Conservation (phyloP, 2,329 filamentous ascomycete genomes). For the Epichloe bromicola region DNA sequence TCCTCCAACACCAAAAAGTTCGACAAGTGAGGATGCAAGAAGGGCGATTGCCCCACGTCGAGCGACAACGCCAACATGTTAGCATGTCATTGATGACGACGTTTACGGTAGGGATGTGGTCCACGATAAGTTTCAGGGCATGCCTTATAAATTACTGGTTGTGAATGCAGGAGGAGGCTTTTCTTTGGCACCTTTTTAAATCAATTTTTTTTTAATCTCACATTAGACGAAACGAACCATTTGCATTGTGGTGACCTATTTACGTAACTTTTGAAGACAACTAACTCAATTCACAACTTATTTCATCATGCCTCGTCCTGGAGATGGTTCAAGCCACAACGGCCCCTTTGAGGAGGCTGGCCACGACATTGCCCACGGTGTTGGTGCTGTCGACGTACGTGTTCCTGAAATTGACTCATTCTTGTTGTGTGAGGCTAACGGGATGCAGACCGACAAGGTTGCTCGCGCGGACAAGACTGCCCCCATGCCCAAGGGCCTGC, state of each 20-base stretch:
- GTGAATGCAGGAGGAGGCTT: too few relatives aligned
- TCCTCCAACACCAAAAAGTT: neutral
- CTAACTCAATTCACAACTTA: neutral
- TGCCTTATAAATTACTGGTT: too few relatives aligned
- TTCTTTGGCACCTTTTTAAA: too few relatives aligned
- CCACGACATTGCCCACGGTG: conserved; percentile 32
- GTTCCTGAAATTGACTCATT: too few relatives aligned
- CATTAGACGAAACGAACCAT: too few relatives aligned
- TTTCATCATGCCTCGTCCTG: conserved; percentile 35
- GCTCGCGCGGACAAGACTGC: conserved; percentile 37
- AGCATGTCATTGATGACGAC: conserved; percentile 2
- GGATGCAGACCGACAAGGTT: conserved; percentile 23
- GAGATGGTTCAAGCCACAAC: conserved; percentile 36
- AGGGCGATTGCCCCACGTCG: neutral
- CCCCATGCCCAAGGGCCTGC: conserved; percentile 28
- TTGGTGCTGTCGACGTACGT: conserved; percentile 25
- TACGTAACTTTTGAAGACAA: too few relatives aligned
- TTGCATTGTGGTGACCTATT: too few relatives aligned
- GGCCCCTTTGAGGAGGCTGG: conserved; percentile 26
- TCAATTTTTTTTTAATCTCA: too few relatives aligned
- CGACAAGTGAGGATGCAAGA: neutral
- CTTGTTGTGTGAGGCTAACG: neutral
- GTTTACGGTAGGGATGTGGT: neutral
- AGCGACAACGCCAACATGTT: neutral
- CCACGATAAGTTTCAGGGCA: too few relatives aligned